Evolutionary conservation across 2,329 filamentous ascomycete species (phyloP).

Genomic region (Podosphaera xanthii): DNA sequence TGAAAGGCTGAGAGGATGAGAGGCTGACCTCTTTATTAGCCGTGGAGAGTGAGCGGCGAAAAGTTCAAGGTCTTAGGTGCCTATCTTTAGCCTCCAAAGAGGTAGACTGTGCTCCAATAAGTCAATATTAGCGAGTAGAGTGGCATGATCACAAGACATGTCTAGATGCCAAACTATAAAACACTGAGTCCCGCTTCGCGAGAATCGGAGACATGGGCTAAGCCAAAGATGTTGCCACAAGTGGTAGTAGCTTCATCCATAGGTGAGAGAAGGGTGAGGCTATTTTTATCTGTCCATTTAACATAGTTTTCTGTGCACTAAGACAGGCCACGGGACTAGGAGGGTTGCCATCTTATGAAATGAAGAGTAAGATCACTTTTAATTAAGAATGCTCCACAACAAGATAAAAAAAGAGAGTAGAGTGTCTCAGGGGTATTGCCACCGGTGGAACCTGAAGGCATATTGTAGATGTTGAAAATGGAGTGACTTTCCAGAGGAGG

Average conservation of each 20-base stretch:
- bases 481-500: not conserved
- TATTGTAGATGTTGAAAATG: not conserved
- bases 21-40: not conserved
- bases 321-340: no score
- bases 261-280: not conserved
- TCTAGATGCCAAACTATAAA: not conserved
- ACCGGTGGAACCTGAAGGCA: not conserved
- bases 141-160: not conserved
- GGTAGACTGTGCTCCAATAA: not conserved
- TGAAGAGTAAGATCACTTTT: not conserved
- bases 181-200: no score
- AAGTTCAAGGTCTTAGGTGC: not conserved
- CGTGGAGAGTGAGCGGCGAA: not conserved
- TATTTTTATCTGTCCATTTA: no score
- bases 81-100: not conserved
- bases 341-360: not conserved
- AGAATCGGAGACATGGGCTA: no score
- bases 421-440: not conserved
- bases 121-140: not conserved
- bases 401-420: not conserved
- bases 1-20: no score
- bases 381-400: not conserved
- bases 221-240: no score
- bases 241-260: no score
- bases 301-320: no score